Evolutionary conservation across 2,329 filamentous ascomycete genomes (phyloP).

Genomic region (Cryphonectria nitschkei): DNA sequence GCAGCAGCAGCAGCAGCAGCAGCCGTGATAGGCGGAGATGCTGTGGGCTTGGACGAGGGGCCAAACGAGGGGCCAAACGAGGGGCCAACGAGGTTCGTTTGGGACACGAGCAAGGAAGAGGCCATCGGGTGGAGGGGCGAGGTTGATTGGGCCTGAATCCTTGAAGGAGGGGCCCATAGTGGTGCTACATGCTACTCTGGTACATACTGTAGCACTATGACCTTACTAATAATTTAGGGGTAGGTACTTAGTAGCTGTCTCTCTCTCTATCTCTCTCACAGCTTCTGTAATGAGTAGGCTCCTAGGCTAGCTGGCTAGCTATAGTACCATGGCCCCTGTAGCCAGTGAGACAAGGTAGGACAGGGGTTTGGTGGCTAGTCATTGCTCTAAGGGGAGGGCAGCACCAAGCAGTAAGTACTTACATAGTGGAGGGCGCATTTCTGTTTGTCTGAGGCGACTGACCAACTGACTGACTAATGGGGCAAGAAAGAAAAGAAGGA

Average conservation of each 20-base stretch:
- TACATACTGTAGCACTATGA: no score
- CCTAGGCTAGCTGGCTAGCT: background rate
- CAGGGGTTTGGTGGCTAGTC: background rate
- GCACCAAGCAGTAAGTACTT: background rate
- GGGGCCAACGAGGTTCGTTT: background rate
- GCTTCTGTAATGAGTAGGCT: no score
- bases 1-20: background rate
- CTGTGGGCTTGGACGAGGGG: background rate
- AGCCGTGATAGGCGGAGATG: background rate
- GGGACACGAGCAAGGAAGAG: background rate
- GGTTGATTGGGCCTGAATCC: background rate
- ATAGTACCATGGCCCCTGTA: background rate
- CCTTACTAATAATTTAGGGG: no score
- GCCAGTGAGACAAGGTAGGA: background rate
- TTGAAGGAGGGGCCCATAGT: background rate
- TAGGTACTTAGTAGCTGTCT: no score
- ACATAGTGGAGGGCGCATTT: background rate
- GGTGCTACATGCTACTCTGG: background rate
- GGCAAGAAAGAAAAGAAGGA: background rate
- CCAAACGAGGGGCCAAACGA: background rate
- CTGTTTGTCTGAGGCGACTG: background rate
- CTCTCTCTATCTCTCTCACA: background rate
- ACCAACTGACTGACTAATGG: background rate
- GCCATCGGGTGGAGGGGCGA: background rate
- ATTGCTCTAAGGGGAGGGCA: background rate